These are phyloP conservation scores for Auricularia heimuer DNA, from an alignment of 768 basidiomycete genomes.

Conservation along the genomic window DNA sequence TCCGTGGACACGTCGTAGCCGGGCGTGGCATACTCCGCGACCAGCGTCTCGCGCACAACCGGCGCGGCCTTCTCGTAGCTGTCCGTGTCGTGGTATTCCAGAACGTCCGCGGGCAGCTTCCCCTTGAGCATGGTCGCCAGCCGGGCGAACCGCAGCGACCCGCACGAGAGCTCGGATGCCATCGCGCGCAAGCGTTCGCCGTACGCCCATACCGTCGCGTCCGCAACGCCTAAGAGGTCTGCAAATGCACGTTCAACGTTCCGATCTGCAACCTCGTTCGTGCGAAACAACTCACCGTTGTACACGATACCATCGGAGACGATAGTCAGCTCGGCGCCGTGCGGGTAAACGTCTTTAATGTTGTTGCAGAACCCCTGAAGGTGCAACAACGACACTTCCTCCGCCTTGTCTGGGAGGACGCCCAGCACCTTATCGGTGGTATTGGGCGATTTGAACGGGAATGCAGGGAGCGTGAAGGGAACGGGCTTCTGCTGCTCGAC, in stretches of 20 bases:
- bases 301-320: neutral
- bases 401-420: neutral
- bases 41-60: neutral
- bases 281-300: neutral
- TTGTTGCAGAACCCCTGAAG: neutral
- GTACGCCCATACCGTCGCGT: neutral
- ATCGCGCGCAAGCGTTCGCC: neutral
- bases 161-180: neutral
- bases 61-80: neutral
- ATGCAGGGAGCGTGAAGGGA: neutral
- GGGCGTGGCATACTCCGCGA: neutral
- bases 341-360: neutral
- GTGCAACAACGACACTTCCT: neutral
- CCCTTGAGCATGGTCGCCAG: neutral
- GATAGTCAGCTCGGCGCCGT: neutral
- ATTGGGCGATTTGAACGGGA: neutral
- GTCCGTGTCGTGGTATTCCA: neutral
- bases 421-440: neutral
- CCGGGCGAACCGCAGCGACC: neutral
- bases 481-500: neutral
- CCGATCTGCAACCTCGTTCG: too few relatives aligned
- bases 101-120: neutral
- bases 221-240: neutral
- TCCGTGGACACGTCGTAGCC: neutral
- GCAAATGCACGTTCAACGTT: neutral